phyloP scores from a whole-genome alignment of 495 filamentous ascomycete species.

The Neurospora tetrasperma region DNA sequence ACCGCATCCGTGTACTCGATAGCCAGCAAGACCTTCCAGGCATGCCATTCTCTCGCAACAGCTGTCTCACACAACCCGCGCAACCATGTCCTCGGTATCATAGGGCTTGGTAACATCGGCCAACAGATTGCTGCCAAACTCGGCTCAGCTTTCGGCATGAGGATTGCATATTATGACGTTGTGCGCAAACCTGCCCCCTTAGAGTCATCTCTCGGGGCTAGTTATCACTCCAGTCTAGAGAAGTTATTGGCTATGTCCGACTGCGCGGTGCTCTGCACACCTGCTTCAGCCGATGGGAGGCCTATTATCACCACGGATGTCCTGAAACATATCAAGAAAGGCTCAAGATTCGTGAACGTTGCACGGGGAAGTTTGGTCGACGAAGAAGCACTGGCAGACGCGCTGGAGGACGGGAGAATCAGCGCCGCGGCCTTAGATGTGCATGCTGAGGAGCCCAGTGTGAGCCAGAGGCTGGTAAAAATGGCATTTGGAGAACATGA shows the following conservation, averaged over 20 bases:
- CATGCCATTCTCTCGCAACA: constrained; percentile 48
- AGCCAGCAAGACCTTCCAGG: constrained; percentile 29
- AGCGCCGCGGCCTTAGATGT: constrained; percentile 57
- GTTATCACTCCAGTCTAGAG: constrained; percentile 42
- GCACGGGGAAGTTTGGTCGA: constrained; percentile 62
- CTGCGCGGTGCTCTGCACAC: constrained; percentile 58
- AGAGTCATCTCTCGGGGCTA: constrained; percentile 36
- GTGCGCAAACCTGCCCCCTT: constrained; percentile 40
- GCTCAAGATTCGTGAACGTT: constrained; percentile 58
- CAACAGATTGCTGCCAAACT: constrained; percentile 55
- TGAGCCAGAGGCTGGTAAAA: constrained; percentile 36
- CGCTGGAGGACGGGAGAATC: constrained; percentile 45
- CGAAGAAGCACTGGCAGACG: constrained; percentile 55
- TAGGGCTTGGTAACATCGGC: constrained; percentile 62
- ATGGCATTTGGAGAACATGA: constrained; percentile 22
- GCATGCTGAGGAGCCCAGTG: constrained; percentile 48
- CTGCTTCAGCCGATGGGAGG: constrained; percentile 44
- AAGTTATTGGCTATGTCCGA: constrained; percentile 46
- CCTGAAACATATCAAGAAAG: constrained; percentile 44
- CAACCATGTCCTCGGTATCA: constrained; percentile 45
- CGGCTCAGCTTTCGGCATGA: constrained; percentile 52
- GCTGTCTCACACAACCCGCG: constrained; percentile 49
- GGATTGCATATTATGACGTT: constrained; percentile 58
- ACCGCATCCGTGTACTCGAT: background rate
- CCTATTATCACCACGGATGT: constrained; percentile 43